phyloP scores from a whole-genome alignment of 2,329 filamentous ascomycete species.

The Fusarium coicis region DNA sequence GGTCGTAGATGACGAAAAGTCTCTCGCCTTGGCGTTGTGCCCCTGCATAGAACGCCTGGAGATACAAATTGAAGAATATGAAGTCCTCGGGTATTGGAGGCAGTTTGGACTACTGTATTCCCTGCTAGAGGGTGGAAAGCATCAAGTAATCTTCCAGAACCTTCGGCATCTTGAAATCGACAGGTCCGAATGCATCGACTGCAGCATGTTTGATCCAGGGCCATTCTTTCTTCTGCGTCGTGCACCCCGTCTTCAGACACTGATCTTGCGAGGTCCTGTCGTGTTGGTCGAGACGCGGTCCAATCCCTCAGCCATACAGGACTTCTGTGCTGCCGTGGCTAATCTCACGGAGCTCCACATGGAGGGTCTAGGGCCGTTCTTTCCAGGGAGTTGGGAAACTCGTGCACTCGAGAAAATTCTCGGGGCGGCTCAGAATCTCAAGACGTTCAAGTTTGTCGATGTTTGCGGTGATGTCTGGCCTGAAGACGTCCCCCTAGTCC shows the following conservation, averaged over 20 bases:
- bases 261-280: not conserved
- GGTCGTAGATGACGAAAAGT: not conserved
- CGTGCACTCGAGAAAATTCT: not conserved
- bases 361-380: too few relatives aligned
- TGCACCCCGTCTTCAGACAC: not conserved
- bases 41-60: not conserved
- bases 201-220: not conserved
- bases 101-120: not conserved
- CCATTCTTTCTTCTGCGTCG: not conserved
- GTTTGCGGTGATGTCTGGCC: too few relatives aligned
- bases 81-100: accelerated
- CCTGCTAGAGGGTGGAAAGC: accelerated
- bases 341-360: not conserved
- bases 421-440: not conserved
- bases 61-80: not conserved
- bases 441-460: not conserved
- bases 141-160: accelerated
- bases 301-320: accelerated
- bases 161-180: not conserved
- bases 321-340: not conserved
- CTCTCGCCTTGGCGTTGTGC: not conserved
- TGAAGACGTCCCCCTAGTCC: not conserved
- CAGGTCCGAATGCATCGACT: accelerated
- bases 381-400: not conserved
- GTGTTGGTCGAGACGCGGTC: too few relatives aligned